A percentile compares a stretch with the other conserved stretches of the same genome.
Conservation (phyloP, 805 yeast species). For the Yarrowia sp. region DNA sequence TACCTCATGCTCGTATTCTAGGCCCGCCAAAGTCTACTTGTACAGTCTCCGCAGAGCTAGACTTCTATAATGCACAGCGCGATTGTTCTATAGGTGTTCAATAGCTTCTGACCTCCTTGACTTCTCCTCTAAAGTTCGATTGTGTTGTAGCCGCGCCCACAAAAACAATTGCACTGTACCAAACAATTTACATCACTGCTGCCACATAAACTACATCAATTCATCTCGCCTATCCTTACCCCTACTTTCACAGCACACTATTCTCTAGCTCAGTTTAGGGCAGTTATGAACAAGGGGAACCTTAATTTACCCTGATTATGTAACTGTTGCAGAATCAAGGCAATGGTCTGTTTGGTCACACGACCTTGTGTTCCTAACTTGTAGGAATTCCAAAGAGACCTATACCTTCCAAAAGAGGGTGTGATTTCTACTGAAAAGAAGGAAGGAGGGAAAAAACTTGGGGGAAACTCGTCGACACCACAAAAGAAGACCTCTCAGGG, state of each 20-base stretch:
- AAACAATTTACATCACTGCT: background rate
- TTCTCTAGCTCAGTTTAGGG: background rate
- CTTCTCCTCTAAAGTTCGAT: too few relatives aligned
- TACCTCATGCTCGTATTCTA: too few relatives aligned
- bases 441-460: background rate
- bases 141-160: too few relatives aligned
- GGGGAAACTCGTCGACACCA: too few relatives aligned
- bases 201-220: too few relatives aligned
- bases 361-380: background rate
- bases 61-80: too few relatives aligned
- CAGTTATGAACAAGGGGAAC: background rate
- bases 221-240: background rate
- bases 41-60: too few relatives aligned
- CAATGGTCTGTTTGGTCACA: slow-evolving; percentile 10
- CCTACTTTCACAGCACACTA: background rate
- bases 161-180: background rate
- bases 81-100: too few relatives aligned
- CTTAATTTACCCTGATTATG: slow-evolving; percentile 31
- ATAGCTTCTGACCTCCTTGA: too few relatives aligned
- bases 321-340: slow-evolving; percentile 35
- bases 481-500: background rate
- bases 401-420: background rate
- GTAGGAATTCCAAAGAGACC: background rate
- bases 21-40: too few relatives aligned
- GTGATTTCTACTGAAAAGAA: background rate